Evolutionary conservation across 345 rosid species (phyloP), one percentile per base, ranked within the genome.

Genomic region (Gossypium longicalyx): DNA sequence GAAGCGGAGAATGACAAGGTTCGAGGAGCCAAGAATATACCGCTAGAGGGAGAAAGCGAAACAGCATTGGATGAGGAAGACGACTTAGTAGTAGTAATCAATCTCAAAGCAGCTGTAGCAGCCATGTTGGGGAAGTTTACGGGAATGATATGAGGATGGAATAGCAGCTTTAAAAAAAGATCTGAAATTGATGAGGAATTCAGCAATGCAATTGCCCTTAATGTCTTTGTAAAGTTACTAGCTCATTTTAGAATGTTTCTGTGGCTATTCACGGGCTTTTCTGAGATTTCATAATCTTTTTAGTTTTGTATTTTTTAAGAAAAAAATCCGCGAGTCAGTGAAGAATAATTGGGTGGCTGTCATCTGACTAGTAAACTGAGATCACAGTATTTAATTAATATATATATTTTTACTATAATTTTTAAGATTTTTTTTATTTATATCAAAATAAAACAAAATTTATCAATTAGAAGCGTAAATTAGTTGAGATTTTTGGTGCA

Each of bases 1-100:
- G 93, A 89, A 4, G 89, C 83, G 12, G 85, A 80, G 86, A 90
- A 88, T 5, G 96, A 87, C 47, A 90, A 70, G 23, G 70, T 74
- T 68, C 70, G 70, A 22, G 45, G 41, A 7, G 76, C 48, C 23
- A 3, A 47, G 29, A 59, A 12, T 52, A 8, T 71, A 11, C 78
- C 58, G 71, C 51, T 75, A 27, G 78, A 66, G 15, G 58, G n/a
- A 7, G 83, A 75, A 75, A 10, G 19, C 4, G 82, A 27, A 52
- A 73, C 72, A 2, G 82, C 43, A 3, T 77, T 19, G 2, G 76
- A 53, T 6, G 58, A 70, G 2, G 76, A 53, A 7, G 58, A 72
- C 2, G 74, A 73, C 1, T 83, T 25, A 12, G 89, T n/a, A 6
- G 81, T 20, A 20, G 86, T 86, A 2, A 45, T 45, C 8, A 81